Evolutionary conservation across 257 asterid genomes (phyloP), one percentile per base, ranked within the genome.

Genomic region (Verbascum thapsus): DNA sequence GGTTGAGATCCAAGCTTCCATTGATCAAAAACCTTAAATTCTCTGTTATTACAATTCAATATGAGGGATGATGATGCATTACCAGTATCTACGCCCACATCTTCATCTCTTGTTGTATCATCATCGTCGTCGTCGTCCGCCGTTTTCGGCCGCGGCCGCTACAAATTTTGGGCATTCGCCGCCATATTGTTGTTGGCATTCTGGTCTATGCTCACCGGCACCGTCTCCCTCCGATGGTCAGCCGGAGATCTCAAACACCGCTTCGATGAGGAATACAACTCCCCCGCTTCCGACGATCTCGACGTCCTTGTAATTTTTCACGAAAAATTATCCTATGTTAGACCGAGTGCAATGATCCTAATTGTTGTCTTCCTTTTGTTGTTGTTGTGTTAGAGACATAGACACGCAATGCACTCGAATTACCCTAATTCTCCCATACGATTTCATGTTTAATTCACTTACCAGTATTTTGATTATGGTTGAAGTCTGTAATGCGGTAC

Each of bases 141-240:
- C 58, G n/a, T 67, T n/a, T 74, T 76, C 67, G 75, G 85, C 12
- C 78, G 85, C 35, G 90, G 90, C 58, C 87, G 96, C 6, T 90
- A 88, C 79, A 90, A 83, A 47, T 82, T 83, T 26, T 88, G 92
- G 92, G 95, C 88, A 0, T 78, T 85, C 59, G 82, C 82, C 4
- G 90, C 80, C 23, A 90, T 90, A 47, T 55, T 83, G 32, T 53
- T 88, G 59, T 80, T 90, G 39, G 96, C 98, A 2, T 88, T 90
- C 69, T 90, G 96, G 95, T 88, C 98, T 3, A 90, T 90, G 82
- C 79, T 90, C 63, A 80, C 89, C 74, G 96, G 96, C 40, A 80
- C 96, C 26, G 88, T 84, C 64, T 71, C 87, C 51, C 95, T 90
- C 84, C 87, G 90, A 3, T 80, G 86, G 84, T 82, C 94, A 67